Conservation (phyloP, 495 filamentous ascomycete genomes). For the Umbilicaria muhlenbergii region DNA sequence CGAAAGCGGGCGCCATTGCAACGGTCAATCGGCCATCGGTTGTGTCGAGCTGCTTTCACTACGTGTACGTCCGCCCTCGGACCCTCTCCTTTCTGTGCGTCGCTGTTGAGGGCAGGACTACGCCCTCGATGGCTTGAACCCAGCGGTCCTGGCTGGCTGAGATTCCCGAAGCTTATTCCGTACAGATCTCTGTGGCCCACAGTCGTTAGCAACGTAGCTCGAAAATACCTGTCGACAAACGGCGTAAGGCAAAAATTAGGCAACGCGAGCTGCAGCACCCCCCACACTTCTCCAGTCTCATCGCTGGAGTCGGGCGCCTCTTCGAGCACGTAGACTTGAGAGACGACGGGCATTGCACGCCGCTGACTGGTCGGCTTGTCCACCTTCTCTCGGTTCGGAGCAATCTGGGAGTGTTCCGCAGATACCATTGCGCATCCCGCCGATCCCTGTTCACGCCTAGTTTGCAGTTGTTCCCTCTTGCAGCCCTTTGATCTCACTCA, state of each 20-base stretch:
- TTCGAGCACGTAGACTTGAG: neutral
- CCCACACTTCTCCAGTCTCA: constrained; percentile 10
- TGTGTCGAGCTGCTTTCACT: too few relatives aligned
- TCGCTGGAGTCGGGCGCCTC: neutral
- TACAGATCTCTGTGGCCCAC: too few relatives aligned
- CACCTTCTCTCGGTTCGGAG: constrained; percentile 8
- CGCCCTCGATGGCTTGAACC: too few relatives aligned
- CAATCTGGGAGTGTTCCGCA: constrained; percentile 9
- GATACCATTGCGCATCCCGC: constrained; percentile 7
- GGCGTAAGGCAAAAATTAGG: constrained; percentile 14
- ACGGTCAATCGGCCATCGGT: too few relatives aligned
- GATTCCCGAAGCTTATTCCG: too few relatives aligned
- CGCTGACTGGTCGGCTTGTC: constrained; percentile 12
- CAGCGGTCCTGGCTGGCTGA: too few relatives aligned
- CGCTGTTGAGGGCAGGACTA: too few relatives aligned
- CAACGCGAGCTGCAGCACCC: constrained; percentile 8
- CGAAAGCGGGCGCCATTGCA: too few relatives aligned
- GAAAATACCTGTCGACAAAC: too few relatives aligned
- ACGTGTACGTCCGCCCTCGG: too few relatives aligned
- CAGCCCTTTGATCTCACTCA: constrained; percentile 9
- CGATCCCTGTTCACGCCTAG: constrained; percentile 6
- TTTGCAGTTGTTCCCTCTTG: constrained; percentile 5
- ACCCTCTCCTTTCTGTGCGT: too few relatives aligned
- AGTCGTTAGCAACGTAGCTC: too few relatives aligned
- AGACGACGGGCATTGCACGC: neutral